Evolutionary conservation across 1,284 basidiomycete species (phyloP).

Genomic region (Apiotrichum gamsii): DNA sequence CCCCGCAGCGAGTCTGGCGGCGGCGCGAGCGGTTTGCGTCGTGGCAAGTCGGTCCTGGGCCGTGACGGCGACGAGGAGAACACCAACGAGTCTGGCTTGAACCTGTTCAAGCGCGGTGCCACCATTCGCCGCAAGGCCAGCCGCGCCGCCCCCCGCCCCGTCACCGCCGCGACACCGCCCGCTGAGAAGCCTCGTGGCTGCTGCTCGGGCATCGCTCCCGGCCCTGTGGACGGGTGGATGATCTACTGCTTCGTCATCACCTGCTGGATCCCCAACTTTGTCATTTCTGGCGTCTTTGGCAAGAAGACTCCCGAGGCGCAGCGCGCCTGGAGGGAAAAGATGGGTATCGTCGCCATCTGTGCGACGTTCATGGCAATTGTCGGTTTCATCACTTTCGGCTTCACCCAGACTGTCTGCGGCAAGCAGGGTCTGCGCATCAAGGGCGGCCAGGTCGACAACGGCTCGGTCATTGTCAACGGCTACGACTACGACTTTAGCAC

Average conservation of each 20-base stretch:
- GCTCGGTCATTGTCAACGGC: slow-evolving; percentile 87
- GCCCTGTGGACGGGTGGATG: slow-evolving; percentile 92
- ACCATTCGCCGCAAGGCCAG: slow-evolving; percentile 65
- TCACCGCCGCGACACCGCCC: slow-evolving; percentile 20
- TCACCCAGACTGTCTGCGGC: slow-evolving; percentile 90
- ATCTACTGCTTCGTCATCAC: slow-evolving; percentile 88
- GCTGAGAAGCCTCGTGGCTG: slow-evolving; percentile 16
- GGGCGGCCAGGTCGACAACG: slow-evolving; percentile 67
- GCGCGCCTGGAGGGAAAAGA: slow-evolving; percentile 94
- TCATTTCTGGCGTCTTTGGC: slow-evolving; percentile 58
- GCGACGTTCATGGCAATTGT: slow-evolving; percentile 78
- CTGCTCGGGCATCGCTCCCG: slow-evolving; percentile 56
- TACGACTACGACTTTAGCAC: slow-evolving; percentile 83
- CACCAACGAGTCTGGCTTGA: slow-evolving; percentile 76
- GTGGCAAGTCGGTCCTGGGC: slow-evolving; percentile 79
- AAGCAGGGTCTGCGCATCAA: slow-evolving; percentile 68
- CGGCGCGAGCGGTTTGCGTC: slow-evolving; percentile 55
- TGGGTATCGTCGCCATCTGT: slow-evolving; percentile 83
- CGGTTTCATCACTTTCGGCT: slow-evolving; percentile 99
- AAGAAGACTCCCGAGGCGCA: slow-evolving; percentile 88
- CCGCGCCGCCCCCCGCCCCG: slow-evolving; percentile 47
- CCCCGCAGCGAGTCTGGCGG: slow-evolving; percentile 10
- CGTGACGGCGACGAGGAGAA: slow-evolving; percentile 82
- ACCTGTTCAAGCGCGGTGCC: slow-evolving; percentile 73
- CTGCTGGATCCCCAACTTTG: slow-evolving; percentile 68